Base-by-base conservation (phyloP, 768 basidiomycete genomes). In the Pleurotus sapidus region DNA sequence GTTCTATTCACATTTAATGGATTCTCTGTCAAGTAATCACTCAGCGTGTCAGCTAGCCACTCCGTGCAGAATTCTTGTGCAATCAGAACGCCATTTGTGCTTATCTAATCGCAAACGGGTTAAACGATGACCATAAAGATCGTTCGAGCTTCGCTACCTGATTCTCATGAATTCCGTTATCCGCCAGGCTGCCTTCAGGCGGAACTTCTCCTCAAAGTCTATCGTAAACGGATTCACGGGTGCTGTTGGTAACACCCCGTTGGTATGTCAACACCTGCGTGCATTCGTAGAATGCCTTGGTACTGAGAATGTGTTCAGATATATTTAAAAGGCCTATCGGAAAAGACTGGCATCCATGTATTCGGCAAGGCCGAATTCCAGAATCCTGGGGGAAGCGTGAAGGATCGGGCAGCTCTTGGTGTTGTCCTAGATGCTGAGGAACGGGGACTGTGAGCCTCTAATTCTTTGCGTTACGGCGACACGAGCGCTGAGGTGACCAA, bases 291-390 rank as follows among this genome's bases (percentile, higher is more conserved):
- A 40, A 20, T 20, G 38, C 12, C 14, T 51, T 40, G 46, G 23
- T 18, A n/a, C 18, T 43, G 30, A 49, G 56, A 49, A 27, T 34
- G 30, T 11, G 30, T 17, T 3, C 68, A 97, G 94, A 95, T 98
- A 59, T 84, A 87, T 61, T 79, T 98, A 54, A 87, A 91, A 70
- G 72, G 73, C 12, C 78, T 97, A 6, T 97, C 93, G 8, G 85
- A 93, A 62, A 84, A 83, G 67, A 92, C 86, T 1, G 95, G 94
- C 14, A 86, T 84, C 55, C 83, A 83, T 53, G 93, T 98, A 59
- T 87, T 87, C 48, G 95, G 91, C n/a, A 98, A 99, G 70, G 93
- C 97, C 17, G 97, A 99, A 73, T 95, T 97, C 68, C 95, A 97
- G 75, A 98, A 98, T 66, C 97, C 97, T 0, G 97, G 97, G 4